These are phyloP conservation scores for Camelina neglecta DNA, from an alignment of 345 rosid species.

Conservation along the genomic window DNA sequence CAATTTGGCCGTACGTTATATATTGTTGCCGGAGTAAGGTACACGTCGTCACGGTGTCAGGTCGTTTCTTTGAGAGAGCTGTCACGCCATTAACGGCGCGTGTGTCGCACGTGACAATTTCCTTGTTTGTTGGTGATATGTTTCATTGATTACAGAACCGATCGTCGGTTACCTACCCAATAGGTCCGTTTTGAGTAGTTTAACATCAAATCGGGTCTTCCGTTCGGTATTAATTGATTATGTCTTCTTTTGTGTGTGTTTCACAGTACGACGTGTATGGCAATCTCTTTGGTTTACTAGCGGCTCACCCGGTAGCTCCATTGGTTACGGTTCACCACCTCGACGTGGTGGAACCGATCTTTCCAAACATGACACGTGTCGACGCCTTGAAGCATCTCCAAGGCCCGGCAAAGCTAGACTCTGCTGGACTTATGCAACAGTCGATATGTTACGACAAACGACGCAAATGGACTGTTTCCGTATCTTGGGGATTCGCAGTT, in stretches of 20 bases:
- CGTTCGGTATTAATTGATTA: not conserved
- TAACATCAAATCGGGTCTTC: too few species aligned
- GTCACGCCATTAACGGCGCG: conserved; percentile 30
- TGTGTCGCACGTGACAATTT: conserved; percentile 17
- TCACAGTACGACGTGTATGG: conserved; percentile 96
- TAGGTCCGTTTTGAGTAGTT: conserved; percentile 21
- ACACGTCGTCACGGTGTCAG: conserved; percentile 40
- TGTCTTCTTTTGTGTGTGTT: not conserved
- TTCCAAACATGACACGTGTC: conserved; percentile 80
- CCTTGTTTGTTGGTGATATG: conserved; percentile 11
- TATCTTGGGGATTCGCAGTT: conserved; percentile 95
- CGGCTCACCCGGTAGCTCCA: conserved; percentile 91
- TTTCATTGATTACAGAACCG: conserved; percentile 7
- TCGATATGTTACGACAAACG: conserved; percentile 87
- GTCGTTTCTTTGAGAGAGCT: not conserved
- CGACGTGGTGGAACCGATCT: conserved; percentile 91
- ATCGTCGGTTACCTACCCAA: conserved; percentile 36
- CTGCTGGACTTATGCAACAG: conserved; percentile 91
- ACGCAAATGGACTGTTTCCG: conserved; percentile 78
- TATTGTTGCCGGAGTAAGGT: conserved; percentile 27
- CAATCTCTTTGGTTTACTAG: conserved; percentile 88
- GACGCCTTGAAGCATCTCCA: conserved; percentile 65
- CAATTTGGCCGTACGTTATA: conserved; percentile 19
- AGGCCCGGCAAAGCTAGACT: conserved; percentile 77
- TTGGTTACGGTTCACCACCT: conserved; percentile 91